Conservation (phyloP, 371 early-diverging fungal genomes). For the Mortierella sp. region DNA sequence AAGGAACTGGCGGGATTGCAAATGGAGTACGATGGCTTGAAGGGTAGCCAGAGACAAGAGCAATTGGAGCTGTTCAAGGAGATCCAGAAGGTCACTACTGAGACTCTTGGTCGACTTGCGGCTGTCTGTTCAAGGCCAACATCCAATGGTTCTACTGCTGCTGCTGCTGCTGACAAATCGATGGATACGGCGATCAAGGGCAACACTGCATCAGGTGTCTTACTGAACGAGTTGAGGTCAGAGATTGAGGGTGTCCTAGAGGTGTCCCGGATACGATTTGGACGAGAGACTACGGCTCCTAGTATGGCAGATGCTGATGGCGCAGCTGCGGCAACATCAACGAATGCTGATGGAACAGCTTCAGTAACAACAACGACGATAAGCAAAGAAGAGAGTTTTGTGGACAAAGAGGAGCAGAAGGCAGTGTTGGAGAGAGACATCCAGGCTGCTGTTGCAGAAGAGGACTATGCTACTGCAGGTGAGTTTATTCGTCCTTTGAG, state of each 20-base stretch:
- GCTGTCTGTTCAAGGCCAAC: neutral
- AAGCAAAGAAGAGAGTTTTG: neutral
- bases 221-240: slow-evolving; percentile 23
- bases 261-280: slow-evolving; percentile 32
- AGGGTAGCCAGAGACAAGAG: slow-evolving; percentile 17
- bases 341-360: too few species aligned
- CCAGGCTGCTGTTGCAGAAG: slow-evolving; percentile 50
- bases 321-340: slow-evolving; percentile 1
- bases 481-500: neutral
- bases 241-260: slow-evolving; percentile 37
- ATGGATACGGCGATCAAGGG: neutral
- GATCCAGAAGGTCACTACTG: slow-evolving; percentile 19
- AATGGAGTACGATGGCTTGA: slow-evolving; percentile 24
- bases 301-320: neutral
- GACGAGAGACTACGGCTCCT: slow-evolving; percentile 28
- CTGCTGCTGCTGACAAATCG: slow-evolving; percentile 11
- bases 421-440: slow-evolving; percentile 37
- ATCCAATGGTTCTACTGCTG: neutral
- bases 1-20: slow-evolving; percentile 23
- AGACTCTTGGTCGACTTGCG: slow-evolving; percentile 18
- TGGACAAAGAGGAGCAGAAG: slow-evolving; percentile 12
- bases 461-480: slow-evolving; percentile 54
- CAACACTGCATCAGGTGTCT: slow-evolving; percentile 13
- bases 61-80: slow-evolving; percentile 32
- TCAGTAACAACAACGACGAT: neutral